Conservation (phyloP, 1,284 basidiomycete species). For the Sphaerobolus stellatus region DNA sequence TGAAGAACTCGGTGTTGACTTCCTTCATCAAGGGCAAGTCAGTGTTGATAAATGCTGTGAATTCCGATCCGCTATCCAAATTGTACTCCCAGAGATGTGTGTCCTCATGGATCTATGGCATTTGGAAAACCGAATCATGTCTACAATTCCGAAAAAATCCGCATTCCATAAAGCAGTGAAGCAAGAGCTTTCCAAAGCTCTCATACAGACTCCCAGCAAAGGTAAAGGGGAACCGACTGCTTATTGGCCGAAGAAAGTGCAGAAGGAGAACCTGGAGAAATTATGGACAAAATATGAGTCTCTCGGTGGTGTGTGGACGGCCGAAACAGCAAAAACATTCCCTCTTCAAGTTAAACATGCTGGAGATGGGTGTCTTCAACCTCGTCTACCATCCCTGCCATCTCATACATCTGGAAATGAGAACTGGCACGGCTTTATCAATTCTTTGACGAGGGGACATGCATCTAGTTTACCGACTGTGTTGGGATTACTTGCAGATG, state of each 20-base stretch:
- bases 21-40: not conserved
- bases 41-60: constrained; percentile 3
- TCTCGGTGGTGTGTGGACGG: not conserved
- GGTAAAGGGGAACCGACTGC: not conserved
- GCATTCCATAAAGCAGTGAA: not conserved
- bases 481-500: not conserved
- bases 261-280: not conserved
- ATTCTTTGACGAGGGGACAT: not conserved
- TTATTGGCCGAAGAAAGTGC: not conserved
- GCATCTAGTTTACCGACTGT: constrained; percentile 1
- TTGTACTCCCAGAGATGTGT: not conserved
- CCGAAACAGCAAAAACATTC: not conserved
- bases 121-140: constrained; percentile 2
- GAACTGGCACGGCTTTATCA: not conserved
- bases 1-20: not conserved
- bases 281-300: constrained; percentile 1
- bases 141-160: not conserved
- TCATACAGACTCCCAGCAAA: not conserved
- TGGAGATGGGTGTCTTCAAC: not conserved
- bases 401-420: not conserved
- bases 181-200: not conserved
- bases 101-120: not conserved
- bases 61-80: not conserved
- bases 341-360: not conserved
- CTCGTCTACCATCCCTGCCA: not conserved